Conservation (phyloP, 2,329 filamentous ascomycete species). For the Westerdykella aurantiaca region DNA sequence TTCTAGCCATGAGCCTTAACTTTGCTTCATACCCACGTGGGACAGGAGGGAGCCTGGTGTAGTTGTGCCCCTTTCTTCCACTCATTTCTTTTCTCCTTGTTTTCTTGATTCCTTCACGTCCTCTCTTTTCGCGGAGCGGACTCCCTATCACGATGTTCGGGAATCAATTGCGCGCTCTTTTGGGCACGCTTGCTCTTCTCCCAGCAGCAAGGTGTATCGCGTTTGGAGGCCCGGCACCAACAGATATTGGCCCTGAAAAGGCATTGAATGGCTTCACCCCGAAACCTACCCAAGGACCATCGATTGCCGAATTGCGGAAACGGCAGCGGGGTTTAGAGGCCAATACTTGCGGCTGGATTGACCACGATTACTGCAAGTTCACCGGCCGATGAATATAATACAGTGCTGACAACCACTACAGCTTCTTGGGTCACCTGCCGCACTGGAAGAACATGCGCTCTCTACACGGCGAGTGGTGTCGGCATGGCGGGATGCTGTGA, state of each 20-base stretch:
- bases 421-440: slow-evolving; percentile 13
- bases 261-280: slow-evolving; percentile 11
- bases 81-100: neutral
- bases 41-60: no score
- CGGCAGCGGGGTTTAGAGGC: slow-evolving; percentile 10
- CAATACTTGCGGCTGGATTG: slow-evolving; percentile 24
- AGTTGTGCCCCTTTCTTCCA: no score
- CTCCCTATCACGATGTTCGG: neutral
- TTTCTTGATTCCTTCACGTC: neutral
- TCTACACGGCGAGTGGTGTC: slow-evolving; percentile 15
- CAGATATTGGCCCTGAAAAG: slow-evolving; percentile 6
- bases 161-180: neutral
- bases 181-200: slow-evolving; percentile 12
- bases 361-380: slow-evolving; percentile 15
- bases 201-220: slow-evolving; percentile 14
- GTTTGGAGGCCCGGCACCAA: slow-evolving; percentile 20
- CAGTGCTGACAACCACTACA: neutral
- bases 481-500: slow-evolving; percentile 26
- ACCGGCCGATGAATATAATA: no score
- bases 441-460: slow-evolving; percentile 18
- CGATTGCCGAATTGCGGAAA: slow-evolving; percentile 13
- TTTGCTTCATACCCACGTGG: no score
- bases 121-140: neutral
- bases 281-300: slow-evolving; percentile 21
- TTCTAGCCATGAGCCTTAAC: no score